Percentiles rank a stretch among this genome's conserved stretches.
These are phyloP conservation scores for Aschersonia sp. DNA, from an alignment of 2,329 filamentous ascomycete genomes.

Conservation along the genomic window DNA sequence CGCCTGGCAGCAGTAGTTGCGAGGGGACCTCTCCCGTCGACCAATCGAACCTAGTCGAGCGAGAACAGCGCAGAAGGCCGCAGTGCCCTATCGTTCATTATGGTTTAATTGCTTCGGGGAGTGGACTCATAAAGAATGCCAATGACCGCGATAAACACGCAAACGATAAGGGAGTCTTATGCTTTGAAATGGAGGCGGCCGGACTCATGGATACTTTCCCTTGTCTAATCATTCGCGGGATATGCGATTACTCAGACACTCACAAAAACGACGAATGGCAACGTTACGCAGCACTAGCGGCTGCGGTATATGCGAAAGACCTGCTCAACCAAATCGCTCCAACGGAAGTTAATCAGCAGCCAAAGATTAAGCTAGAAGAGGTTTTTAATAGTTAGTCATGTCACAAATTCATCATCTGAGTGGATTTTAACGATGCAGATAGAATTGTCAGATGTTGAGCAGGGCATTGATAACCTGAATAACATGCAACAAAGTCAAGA, in stretches of 20 bases:
- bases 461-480: no score
- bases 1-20: not conserved
- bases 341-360: no score
- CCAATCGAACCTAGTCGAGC: not conserved
- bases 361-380: no score
- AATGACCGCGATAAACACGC: conserved; percentile 10
- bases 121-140: not conserved
- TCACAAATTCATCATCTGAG: no score
- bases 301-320: no score
- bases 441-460: no score
- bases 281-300: conserved; percentile 10
- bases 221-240: conserved; percentile 18
- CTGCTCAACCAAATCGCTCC: no score
- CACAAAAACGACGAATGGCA: conserved; percentile 18
- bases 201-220: conserved; percentile 14
- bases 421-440: no score
- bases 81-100: conserved; percentile 8
- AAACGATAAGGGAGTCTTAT: not conserved
- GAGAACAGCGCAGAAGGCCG: not conserved
- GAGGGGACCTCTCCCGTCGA: not conserved
- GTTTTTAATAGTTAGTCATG: no score
- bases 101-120: conserved; percentile 5
- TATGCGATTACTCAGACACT: conserved; percentile 20
- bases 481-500: no score
- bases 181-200: conserved; percentile 16